Evolutionary conservation across 106 monocot species (phyloP), one percentile per base, ranked within the genome.

Genomic region (Alisma plantagoaquatica): DNA sequence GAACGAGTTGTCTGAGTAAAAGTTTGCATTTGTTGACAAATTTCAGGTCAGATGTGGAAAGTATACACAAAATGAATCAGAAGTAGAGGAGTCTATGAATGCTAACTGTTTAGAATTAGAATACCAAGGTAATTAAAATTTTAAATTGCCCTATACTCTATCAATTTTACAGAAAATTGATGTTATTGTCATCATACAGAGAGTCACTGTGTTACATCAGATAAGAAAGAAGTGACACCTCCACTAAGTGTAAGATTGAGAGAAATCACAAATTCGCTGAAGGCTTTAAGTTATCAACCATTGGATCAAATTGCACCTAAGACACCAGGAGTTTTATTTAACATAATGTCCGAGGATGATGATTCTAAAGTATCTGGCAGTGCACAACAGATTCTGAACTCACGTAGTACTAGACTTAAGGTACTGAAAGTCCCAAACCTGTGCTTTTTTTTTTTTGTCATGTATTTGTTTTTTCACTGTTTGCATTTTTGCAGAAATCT

Each of bases 361-460:
- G 52, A 31, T 17, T 18, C 22, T 60, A 55, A 31, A 10, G 27
- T 28, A 14, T 11, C 27, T 10, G 31, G 33, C 23, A 75, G 63
- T 22, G 67, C 75, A 2, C 56, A 75, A 30, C 64, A 68, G 14
- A 41, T 22, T 24, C 47, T 71, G 3, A 70, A 29, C 43, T 43
- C 79, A 31, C 65, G 57, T 4, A 79, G 79, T 67, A 57, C 70
- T 35, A 66, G 64, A 14, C 19, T 79, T 31, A 79, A 79, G 79
- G 79, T 79, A 31, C 4, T 18, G 12, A 27, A 8, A n/a, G 19
- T 17, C 9, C 10, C 2, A 4, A 32, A 30, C 11, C 18, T 31
- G 20, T 38, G 10, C 3, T 41, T 41, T 47, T 18, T 0, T 17
- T 5, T 8, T 46, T 2, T 14, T 5, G 0, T 4, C 2, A 9